phyloP scores from a whole-genome alignment of 2,329 filamentous ascomycete species.

The Chrysoporthe deuterocubensis region DNA sequence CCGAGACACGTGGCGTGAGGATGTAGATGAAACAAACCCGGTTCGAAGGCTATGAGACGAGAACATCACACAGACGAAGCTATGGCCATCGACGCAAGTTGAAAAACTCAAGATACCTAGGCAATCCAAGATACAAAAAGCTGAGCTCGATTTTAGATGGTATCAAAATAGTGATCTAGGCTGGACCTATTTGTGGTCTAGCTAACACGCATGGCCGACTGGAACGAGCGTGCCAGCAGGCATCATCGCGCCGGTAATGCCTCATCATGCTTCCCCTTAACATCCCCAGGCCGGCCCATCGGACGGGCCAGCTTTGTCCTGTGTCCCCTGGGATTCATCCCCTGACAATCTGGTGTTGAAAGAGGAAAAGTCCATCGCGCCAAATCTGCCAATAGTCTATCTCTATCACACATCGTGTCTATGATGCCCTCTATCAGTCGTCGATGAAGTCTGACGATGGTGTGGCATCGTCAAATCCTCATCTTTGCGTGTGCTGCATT shows the following conservation, averaged over 20 bases:
- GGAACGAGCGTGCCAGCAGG: not conserved
- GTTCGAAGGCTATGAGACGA: not conserved
- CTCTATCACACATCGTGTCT: conserved; percentile 4
- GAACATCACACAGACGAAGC: not conserved
- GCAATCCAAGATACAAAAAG: not conserved
- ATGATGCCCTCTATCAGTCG: not conserved
- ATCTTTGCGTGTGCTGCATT: not conserved
- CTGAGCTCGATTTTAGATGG: not conserved
- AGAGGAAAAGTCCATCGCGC: not conserved
- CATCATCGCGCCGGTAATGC: not conserved
- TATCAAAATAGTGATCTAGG: not conserved
- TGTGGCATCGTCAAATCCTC: not conserved
- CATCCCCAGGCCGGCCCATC: conserved; percentile 1
- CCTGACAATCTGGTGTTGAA: not conserved
- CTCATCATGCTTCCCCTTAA: not conserved
- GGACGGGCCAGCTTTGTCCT: not conserved
- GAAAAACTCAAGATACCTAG: not conserved
- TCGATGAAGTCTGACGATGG: not conserved
- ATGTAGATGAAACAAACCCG: not conserved
- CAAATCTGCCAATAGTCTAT: not conserved
- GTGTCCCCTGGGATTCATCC: not conserved
- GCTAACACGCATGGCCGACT: not conserved
- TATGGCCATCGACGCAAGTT: not conserved
- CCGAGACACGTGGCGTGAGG: not conserved
- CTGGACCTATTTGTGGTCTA: not conserved